Conservation (phyloP, 768 basidiomycete species). For the Coprinopsis marcescibilis region DNA sequence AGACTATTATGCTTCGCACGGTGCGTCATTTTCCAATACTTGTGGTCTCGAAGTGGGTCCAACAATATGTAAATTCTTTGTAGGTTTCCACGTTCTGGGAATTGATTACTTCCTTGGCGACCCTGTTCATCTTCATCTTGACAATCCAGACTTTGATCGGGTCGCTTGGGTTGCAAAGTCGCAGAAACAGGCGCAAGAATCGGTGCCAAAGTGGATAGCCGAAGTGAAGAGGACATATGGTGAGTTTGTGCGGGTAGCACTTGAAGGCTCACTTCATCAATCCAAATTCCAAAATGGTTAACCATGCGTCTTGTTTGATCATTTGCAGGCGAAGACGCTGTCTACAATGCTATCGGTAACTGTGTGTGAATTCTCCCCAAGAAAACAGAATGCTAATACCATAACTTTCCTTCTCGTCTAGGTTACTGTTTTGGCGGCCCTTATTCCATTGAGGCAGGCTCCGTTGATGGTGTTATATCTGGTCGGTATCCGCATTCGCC, state of each 20-base stretch:
- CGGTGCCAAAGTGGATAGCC: constrained; percentile 46
- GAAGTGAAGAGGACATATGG: constrained; percentile 47
- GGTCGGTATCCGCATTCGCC: constrained; percentile 23
- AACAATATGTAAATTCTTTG: not conserved
- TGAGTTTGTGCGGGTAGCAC: constrained; percentile 12
- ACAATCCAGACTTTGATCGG: constrained; percentile 32
- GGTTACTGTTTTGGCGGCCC: constrained; percentile 57
- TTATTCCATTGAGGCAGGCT: constrained; percentile 40
- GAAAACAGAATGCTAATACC: not conserved
- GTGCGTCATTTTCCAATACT: constrained; percentile 24
- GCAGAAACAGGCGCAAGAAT: constrained; percentile 29
- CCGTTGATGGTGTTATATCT: constrained; percentile 40
- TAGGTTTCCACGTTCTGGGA: constrained; percentile 55
- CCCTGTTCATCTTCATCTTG: constrained; percentile 31
- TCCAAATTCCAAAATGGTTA: not conserved
- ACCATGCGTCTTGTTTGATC: not conserved
- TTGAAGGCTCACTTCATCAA: not conserved
- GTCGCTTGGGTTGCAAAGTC: constrained; percentile 37
- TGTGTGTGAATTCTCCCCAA: not conserved
- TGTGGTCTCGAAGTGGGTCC: not conserved
- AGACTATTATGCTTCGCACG: constrained; percentile 59
- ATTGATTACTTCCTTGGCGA: constrained; percentile 64
- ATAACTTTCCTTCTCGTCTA: not conserved
- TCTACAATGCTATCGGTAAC: constrained; percentile 36
- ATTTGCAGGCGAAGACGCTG: constrained; percentile 22